phyloP scores from a whole-genome alignment of 2,329 filamentous ascomycete genomes.

The Cladophialophora yegresii region DNA sequence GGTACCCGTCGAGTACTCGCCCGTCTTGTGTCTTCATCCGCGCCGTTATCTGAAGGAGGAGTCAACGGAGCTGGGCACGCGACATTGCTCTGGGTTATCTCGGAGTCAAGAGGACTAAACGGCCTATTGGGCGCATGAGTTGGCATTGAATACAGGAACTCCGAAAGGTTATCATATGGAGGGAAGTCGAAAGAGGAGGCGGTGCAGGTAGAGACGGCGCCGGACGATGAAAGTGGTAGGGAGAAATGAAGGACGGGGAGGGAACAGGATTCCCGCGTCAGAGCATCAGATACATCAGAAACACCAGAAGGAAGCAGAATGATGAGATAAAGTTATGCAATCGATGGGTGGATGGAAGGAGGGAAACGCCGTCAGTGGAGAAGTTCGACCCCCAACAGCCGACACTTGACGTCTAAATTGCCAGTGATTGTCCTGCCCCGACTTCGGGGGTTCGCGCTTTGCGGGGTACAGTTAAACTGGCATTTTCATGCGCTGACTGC shows the following conservation, averaged over 20 bases:
- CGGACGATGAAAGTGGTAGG: background rate
- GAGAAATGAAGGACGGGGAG: conserved; percentile 3
- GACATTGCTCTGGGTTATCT: conserved; percentile 26
- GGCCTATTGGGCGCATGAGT: conserved; percentile 31
- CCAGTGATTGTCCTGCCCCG: conserved; percentile 8
- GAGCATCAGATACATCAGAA: conserved; percentile 16
- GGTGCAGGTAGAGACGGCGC: background rate
- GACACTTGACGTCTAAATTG: background rate
- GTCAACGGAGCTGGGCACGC: conserved; percentile 32
- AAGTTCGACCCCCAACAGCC: background rate
- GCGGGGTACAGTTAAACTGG: conserved; percentile 6
- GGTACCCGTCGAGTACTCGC: conserved; percentile 10
- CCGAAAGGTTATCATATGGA: conserved; percentile 34
- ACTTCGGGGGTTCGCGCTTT: conserved; percentile 7
- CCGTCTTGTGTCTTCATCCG: conserved; percentile 13
- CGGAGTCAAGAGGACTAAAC: conserved; percentile 19
- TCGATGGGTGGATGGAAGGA: conserved; percentile 14
- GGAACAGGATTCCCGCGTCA: conserved; percentile 8
- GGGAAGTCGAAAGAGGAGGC: background rate
- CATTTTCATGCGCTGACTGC: background rate
- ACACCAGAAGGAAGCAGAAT: conserved; percentile 10
- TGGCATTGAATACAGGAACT: conserved; percentile 34
- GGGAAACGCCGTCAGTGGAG: conserved; percentile 13
- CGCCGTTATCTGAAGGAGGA: conserved; percentile 29
- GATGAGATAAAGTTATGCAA: conserved; percentile 14